Conservation (phyloP, 202 grass and related monocot genomes). For the Digitaria exilis region DNA sequence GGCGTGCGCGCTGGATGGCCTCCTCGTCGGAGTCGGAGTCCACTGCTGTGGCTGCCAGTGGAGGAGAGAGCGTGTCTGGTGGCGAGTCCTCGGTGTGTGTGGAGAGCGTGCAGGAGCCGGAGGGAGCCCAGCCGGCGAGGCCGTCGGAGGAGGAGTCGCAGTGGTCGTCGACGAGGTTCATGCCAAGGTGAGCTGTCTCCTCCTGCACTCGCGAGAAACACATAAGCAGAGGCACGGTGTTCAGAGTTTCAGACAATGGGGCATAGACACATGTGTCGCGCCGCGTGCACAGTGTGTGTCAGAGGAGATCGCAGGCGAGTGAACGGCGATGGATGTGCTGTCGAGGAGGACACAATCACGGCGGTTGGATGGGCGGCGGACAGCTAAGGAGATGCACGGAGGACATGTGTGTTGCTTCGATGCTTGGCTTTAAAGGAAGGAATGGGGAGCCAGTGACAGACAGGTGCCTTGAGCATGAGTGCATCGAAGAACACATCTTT, state of each 20-base stretch:
- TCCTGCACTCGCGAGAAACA: constrained; percentile 14
- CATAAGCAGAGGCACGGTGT: background rate
- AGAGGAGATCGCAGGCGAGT: background rate
- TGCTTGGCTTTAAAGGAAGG: constrained; percentile 55
- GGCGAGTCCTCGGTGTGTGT: constrained; percentile 34
- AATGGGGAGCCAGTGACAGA: constrained; percentile 9
- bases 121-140: constrained; percentile 49
- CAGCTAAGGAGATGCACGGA: constrained; percentile 14
- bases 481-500: background rate
- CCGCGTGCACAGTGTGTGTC: background rate
- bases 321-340: background rate
- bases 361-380: constrained; percentile 1
- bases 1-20: background rate
- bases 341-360: constrained; percentile 13
- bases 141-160: background rate
- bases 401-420: constrained; percentile 33
- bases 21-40: background rate
- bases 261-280: background rate
- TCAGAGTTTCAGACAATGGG: background rate
- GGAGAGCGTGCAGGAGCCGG: constrained; percentile 50
- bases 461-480: background rate
- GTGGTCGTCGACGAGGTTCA: constrained; percentile 29
- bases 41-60: background rate
- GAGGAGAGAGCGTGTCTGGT: background rate
- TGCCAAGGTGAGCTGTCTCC: background rate